phyloP scores from a whole-genome alignment of 306 rosid genomes.

The Cicer judaicum region DNA sequence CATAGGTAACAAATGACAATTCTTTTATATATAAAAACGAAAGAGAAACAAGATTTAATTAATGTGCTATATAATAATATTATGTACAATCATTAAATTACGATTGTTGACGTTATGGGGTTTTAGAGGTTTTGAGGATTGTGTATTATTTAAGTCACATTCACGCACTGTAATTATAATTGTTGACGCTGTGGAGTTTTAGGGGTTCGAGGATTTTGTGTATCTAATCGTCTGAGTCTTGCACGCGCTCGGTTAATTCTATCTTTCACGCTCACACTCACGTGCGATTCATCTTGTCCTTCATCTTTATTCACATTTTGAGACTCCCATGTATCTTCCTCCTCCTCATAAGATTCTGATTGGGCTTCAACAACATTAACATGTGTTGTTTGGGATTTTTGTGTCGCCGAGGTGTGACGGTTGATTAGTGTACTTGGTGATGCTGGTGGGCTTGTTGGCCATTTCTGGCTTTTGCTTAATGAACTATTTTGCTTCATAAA shows the following conservation, averaged over 20 bases:
- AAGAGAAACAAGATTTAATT: background rate
- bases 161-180: background rate
- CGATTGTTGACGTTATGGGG: background rate
- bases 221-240: slow-evolving; percentile 46
- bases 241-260: slow-evolving; percentile 45
- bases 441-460: slow-evolving; percentile 54
- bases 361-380: background rate
- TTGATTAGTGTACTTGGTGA: slow-evolving; percentile 35
- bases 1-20: background rate
- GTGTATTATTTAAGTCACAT: no score
- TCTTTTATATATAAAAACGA: background rate
- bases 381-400: slow-evolving; percentile 2
- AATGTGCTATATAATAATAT: slow-evolving; percentile 11
- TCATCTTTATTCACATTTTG: slow-evolving; percentile 16
- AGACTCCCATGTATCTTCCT: background rate
- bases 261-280: slow-evolving; percentile 40
- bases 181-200: slow-evolving; percentile 35
- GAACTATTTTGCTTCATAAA: slow-evolving; percentile 43
- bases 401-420: slow-evolving; percentile 29
- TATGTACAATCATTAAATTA: background rate
- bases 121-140: no score
- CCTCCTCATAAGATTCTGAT: slow-evolving; percentile 14
- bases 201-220: slow-evolving; percentile 42
- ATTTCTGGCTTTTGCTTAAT: slow-evolving; percentile 49
- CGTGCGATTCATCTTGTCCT: background rate